Base-by-base conservation (phyloP, 2,329 filamentous ascomycete genomes). In the Calonectria pteridis region DNA sequence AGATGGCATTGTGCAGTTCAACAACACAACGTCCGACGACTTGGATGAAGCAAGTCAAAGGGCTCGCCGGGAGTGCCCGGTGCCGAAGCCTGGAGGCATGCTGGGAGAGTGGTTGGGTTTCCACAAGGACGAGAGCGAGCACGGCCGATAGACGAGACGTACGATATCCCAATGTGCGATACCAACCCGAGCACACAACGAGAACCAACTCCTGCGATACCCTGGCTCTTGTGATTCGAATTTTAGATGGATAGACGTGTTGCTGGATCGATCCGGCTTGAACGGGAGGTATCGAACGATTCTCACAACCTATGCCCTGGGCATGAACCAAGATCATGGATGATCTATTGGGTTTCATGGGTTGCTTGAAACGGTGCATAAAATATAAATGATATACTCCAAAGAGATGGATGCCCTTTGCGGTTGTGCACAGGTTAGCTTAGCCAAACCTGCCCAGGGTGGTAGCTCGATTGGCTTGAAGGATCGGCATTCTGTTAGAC, bases 1-100 rank as follows among this genome's bases (percentile, higher is more conserved):
- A 79, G 84, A 88, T 73, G 86, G 86, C 49, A 85, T 90, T 35
- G 87, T 87, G 6, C 87, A 88, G 67, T 90, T 91, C 77, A 82
- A 84, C 74, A 81, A 84, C 69, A 78, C 81, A 68, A 80, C 82
- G 62, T 81, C 82, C 37, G 85, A 88, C 77, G 81, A 87, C 76
- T 74, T 75, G 23, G 79, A 79, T 69, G 65, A 77, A 72, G 76
- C 76, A 59, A 58, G 86, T 81, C 77, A 88, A 83, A 87, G 86
- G 68, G 81, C 85, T 58, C 89, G 88, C 81, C 90, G 95, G 80
- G 95, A 97, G 83, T 99, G 97, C 82, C 97, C 97, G 0, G 92
- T 99, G 16, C 97, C 97, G 6, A 98, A 98, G 85, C 96, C 97
- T 0, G 89, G 92, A 37, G 96, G 95, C 3, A 85, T 95, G 40